Base-by-base conservation (phyloP, 441 rosid species). In the Sinapis alba region DNA sequence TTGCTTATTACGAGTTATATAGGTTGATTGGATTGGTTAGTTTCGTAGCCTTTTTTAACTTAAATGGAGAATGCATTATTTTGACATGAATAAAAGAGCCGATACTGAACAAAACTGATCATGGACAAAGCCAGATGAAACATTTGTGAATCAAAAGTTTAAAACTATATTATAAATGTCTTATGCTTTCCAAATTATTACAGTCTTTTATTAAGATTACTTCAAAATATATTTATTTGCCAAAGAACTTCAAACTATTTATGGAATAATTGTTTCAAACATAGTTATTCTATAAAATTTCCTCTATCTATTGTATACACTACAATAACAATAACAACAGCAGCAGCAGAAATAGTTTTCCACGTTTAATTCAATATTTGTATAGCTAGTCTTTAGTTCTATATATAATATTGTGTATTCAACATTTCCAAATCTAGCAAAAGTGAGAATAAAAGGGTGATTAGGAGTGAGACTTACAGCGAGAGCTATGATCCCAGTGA, bases 401-500 rank as follows among this genome's bases (percentile, higher is more conserved):
- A 34, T 12, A 30, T 8, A 53, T 53, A 53, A 53, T 20, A n/a
- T 6, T 54, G 69, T 23, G 12, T 54, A 54, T 21, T 56, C 28
- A 3, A 20, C 15, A 47, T 47, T 47, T 47, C 54, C 21, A 12
- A 68, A 12, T 11, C 18, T 58, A 16, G 47, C 5, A n/a, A 30
- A 16, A 50, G n/a, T 15, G n/a, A 23, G 9, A 24, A 53, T 6
- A 16, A 62, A 67, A 65, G 36, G 24, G n/a, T 51, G 36, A 16
- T 9, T 23, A 16, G 2, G 58, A 53, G 26, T 53, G 6, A 7
- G 24, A 56, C 88, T 84, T 85, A 94, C 99, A 21, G 99, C 97
- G 6, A 96, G 91, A 62, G 98, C 96, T 2, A 96, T 96, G 84
- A 88, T 73, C 62, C 98, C 98, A 13, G 98, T 94, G 80, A 94